Base-by-base conservation (phyloP, 2,329 filamentous ascomycete genomes). In the Arthroderma uncinatum region DNA sequence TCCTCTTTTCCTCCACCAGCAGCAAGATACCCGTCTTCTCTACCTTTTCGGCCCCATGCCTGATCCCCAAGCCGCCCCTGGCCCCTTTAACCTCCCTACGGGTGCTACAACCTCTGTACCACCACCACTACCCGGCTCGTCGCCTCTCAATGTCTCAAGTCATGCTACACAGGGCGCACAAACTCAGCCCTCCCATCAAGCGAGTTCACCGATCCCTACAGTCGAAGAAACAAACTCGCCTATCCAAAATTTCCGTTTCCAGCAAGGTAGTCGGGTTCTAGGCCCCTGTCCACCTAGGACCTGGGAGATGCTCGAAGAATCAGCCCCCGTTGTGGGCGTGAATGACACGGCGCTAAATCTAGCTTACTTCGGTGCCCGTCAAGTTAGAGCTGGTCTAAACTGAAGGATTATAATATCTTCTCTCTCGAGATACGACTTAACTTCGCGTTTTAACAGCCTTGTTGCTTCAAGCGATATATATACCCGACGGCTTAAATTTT, bases 301-400 rank as follows among this genome's bases (percentile, higher is more conserved):
- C 28, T 76, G 74, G 74, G 74, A 76, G 58, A 68, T 75, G 57
- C 66, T 76, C 23, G 72, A 73, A 60, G 74, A 75, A 58, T 70
- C 74, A 9, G 73, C 74, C 16, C 74, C 74, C 1, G 67, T 74
- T 16, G 62, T 71, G 21, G 72, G 73, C 23, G 64, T 66, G n/a
- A 76, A 76, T 58, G 74, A 76, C 58, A 76, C 74, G 2, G 72
- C 73, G 19, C 63, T 76, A 33, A 73, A 69, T 55, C 60, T 76
- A 44, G 65, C 69, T 19, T 71, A 70, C 44, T 76, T 76, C 57
- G 72, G 73, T 53, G 68, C 74, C 14, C 64, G 73, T 52, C 68
- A 66, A 33, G 21, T 53, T 4, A 58, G 36, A 9, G 34, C 53
- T 23, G 53, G 44, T 8, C 21, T 30, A 30, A 28, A 42, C 4